These are phyloP conservation scores for Panus rudis DNA, from an alignment of 768 basidiomycete species.

Conservation along the genomic window DNA sequence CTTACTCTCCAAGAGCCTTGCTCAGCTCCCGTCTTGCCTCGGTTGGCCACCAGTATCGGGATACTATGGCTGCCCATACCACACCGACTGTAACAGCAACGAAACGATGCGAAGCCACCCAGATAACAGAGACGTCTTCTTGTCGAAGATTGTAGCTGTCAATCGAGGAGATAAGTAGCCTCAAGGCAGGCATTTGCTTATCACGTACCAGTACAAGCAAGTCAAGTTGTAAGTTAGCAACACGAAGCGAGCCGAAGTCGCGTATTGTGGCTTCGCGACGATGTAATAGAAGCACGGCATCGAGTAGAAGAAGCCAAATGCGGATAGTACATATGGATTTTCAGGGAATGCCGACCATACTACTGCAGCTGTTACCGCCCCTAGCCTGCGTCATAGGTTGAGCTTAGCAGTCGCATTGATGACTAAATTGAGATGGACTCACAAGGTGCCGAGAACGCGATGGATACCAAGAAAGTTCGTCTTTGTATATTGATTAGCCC, in stretches of 20 bases:
- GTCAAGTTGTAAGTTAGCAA: slow-evolving; percentile 88
- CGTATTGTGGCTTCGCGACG: slow-evolving; percentile 69
- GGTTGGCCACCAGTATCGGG: slow-evolving; percentile 92
- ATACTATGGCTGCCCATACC: slow-evolving; percentile 83
- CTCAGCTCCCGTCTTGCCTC: slow-evolving; percentile 87
- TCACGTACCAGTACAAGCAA: slow-evolving; percentile 39
- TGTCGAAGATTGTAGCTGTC: slow-evolving; percentile 75
- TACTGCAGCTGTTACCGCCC: slow-evolving; percentile 67
- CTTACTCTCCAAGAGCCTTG: slow-evolving; percentile 81
- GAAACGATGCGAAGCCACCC: slow-evolving; percentile 73
- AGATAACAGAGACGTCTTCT: slow-evolving; percentile 50
- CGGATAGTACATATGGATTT: slow-evolving; percentile 62
- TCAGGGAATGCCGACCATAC: slow-evolving; percentile 74
- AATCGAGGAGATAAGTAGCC: neutral
- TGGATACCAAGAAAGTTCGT: slow-evolving; percentile 84
- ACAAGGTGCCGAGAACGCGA: slow-evolving; percentile 83
- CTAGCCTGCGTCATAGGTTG: slow-evolving; percentile 43
- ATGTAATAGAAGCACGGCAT: slow-evolving; percentile 93
- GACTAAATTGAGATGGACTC: slow-evolving; percentile 22
- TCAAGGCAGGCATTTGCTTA: slow-evolving; percentile 5
- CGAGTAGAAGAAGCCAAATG: slow-evolving; percentile 85
- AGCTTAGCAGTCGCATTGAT: slow-evolving; percentile 4
- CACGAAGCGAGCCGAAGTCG: slow-evolving; percentile 72
- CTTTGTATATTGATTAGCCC: slow-evolving; percentile 28
- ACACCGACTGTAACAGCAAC: slow-evolving; percentile 80